These are phyloP conservation scores for Trypanosoma brucei DNA, from an alignment of 208 protist species.

Conservation along the genomic window DNA sequence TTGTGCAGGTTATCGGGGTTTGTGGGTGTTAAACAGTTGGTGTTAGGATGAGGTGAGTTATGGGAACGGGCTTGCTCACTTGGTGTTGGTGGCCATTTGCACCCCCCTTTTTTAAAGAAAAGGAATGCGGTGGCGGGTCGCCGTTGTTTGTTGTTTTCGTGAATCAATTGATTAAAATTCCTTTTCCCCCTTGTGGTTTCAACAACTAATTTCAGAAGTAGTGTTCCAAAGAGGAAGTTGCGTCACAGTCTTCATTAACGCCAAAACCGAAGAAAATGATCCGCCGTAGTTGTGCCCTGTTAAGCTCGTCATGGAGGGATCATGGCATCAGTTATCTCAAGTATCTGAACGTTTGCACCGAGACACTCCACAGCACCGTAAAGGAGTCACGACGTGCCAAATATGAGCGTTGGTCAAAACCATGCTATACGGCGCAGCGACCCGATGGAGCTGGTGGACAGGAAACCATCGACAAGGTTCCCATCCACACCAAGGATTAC, in stretches of 20 bases:
- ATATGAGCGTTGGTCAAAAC: slow-evolving; percentile 65
- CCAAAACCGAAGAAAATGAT: slow-evolving; percentile 30
- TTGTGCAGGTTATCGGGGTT: no score
- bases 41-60: no score
- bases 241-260: background rate
- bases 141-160: background rate
- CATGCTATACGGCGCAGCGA: slow-evolving; percentile 63
- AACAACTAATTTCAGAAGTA: background rate
- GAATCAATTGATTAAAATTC: background rate
- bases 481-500: slow-evolving; percentile 70
- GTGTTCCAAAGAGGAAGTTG: background rate
- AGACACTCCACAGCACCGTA: slow-evolving; percentile 76
- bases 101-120: no score
- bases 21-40: no score
- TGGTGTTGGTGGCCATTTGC: no score
- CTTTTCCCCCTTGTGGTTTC: background rate
- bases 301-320: slow-evolving; percentile 73
- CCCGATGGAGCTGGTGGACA: slow-evolving; percentile 57
- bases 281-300: slow-evolving; percentile 41
- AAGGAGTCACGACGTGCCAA: slow-evolving; percentile 59
- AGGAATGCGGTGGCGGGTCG: no score
- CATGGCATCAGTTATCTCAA: slow-evolving; percentile 89
- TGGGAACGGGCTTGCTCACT: no score
- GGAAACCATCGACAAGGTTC: slow-evolving; percentile 68
- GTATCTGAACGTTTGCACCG: slow-evolving; percentile 88